These are phyloP conservation scores for Elasticomyces elasticus DNA, from an alignment of 495 filamentous ascomycete species.

Conservation along the genomic window DNA sequence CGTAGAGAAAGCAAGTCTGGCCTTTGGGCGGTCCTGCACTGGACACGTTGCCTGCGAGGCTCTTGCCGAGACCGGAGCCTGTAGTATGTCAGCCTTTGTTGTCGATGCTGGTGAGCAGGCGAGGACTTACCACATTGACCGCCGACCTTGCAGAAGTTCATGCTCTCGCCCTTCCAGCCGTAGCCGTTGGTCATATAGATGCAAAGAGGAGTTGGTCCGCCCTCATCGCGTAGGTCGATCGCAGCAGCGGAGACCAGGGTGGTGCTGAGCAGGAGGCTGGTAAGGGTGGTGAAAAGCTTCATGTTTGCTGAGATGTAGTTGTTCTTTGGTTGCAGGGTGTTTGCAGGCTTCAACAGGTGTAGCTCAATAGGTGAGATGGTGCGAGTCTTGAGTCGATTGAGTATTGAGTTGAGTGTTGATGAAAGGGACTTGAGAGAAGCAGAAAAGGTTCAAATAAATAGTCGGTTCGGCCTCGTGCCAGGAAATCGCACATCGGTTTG, in stretches of 20 bases:
- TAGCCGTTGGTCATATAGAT: conserved; percentile 7
- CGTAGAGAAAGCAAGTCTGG: conserved; percentile 11
- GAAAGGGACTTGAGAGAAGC: not conserved
- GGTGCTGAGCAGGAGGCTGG: not conserved
- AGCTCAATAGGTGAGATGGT: not conserved
- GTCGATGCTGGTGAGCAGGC: too few relatives aligned
- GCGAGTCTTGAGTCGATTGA: not conserved
- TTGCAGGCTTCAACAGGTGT: not conserved
- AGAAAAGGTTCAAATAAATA: not conserved
- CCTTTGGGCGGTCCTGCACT: conserved; percentile 14
- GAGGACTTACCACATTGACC: conserved; percentile 11
- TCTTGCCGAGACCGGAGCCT: conserved; percentile 4
- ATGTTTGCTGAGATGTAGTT: not conserved
- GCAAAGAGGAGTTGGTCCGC: not conserved
- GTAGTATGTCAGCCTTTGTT: not conserved
- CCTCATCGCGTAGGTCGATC: not conserved
- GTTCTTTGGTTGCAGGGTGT: not conserved
- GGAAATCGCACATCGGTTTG: not conserved
- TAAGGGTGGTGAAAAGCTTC: not conserved
- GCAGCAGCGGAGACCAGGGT: not conserved
- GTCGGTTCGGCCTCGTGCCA: not conserved
- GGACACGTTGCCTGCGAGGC: conserved; percentile 11
- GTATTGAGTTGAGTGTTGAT: not conserved
- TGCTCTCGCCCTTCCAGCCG: conserved; percentile 11
- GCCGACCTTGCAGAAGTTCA: conserved; percentile 12